Evolutionary conservation across 2,329 filamentous ascomycete genomes (phyloP).

Genomic region (Aspergillus costaricaensis): DNA sequence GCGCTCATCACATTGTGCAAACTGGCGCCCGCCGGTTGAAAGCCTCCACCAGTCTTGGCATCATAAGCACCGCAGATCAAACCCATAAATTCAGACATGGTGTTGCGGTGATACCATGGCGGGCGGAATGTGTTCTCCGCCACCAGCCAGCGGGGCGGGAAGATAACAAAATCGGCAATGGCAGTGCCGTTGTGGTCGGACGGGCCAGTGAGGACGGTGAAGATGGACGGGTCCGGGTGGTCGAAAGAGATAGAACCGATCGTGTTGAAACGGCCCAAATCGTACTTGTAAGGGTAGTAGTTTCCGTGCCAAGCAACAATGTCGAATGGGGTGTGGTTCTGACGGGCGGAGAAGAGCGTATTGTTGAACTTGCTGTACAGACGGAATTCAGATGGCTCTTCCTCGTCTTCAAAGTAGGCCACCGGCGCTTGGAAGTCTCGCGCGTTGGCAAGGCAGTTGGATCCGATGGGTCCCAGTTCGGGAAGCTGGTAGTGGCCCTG

Average conservation of each 20-base stretch:
- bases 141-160: constrained; percentile 65
- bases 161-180: constrained; percentile 66
- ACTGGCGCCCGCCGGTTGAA: constrained; percentile 62
- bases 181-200: constrained; percentile 62
- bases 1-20: constrained; percentile 73
- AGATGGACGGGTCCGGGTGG: constrained; percentile 77
- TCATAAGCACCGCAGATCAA: constrained; percentile 64
- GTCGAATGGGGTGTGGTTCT: constrained; percentile 74
- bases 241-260: constrained; percentile 74
- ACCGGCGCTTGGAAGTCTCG: constrained; percentile 75
- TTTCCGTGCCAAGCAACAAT: constrained; percentile 80
- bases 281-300: constrained; percentile 81
- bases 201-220: constrained; percentile 65
- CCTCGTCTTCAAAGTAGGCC: constrained; percentile 67
- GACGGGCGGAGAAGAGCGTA: constrained; percentile 64
- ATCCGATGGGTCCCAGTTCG: constrained; percentile 72
- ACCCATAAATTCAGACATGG: constrained; percentile 68
- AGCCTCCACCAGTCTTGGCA: constrained; percentile 59
- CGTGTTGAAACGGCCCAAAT: constrained; percentile 73
- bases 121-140: constrained; percentile 62
- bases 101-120: constrained; percentile 67
- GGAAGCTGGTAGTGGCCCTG: constrained; percentile 71
- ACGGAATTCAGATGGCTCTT: constrained; percentile 51
- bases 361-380: constrained; percentile 69
- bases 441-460: constrained; percentile 72